Evolutionary conservation across 768 basidiomycete genomes (phyloP).

Genomic region (Russula emetica): DNA sequence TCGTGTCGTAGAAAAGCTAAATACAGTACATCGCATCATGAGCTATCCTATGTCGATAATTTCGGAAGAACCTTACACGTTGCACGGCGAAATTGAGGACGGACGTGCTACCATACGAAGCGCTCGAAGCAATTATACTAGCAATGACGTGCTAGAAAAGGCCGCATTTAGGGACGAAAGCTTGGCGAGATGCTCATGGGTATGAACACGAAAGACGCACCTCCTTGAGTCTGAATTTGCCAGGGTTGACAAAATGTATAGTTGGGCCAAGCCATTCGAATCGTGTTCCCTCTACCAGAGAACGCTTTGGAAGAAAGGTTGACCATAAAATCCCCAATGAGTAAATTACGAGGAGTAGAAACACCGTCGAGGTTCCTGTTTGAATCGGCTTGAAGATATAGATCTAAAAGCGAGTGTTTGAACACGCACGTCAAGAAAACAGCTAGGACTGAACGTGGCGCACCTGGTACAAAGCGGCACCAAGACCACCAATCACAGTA

Average conservation of each 20-base stretch:
- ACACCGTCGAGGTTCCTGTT: constrained; percentile 50
- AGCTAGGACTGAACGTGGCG: constrained; percentile 10
- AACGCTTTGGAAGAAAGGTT: constrained; percentile 40
- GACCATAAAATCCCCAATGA: constrained; percentile 50
- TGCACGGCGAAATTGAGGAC: constrained; percentile 62
- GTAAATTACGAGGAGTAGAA: constrained; percentile 53
- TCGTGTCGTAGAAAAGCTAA: constrained; percentile 56
- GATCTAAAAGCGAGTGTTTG: constrained; percentile 38
- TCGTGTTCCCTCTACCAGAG: constrained; percentile 44
- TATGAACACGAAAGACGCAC: constrained; percentile 32
- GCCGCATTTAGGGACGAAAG: neutral
- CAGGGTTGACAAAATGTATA: constrained; percentile 52
- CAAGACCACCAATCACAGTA: constrained; percentile 52
- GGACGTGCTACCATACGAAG: constrained; percentile 48
- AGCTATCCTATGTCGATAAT: neutral
- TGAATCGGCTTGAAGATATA: constrained; percentile 58
- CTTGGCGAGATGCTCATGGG: neutral
- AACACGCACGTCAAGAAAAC: neutral
- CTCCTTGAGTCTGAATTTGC: constrained; percentile 56
- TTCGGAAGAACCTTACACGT: constrained; percentile 36
- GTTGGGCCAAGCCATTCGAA: constrained; percentile 40
- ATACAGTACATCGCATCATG: neutral
- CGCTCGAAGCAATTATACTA: constrained; percentile 54
- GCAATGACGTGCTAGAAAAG: constrained; percentile 52
- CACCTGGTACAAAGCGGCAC: constrained; percentile 56